Conservation (phyloP, 768 basidiomycete genomes). For the Leccinum variicolor region DNA sequence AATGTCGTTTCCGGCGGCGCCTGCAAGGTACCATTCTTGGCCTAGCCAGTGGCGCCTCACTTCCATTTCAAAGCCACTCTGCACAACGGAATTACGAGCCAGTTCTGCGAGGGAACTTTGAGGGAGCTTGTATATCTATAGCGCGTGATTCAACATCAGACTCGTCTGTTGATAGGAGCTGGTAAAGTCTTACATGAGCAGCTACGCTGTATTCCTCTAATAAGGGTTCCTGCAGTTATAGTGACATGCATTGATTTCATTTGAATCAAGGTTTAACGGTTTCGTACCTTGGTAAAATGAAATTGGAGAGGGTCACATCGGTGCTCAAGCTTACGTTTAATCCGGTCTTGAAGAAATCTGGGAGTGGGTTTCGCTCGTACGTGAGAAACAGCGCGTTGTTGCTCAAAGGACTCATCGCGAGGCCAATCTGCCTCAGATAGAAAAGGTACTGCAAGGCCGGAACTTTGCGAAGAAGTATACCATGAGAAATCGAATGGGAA, state of each 20-base stretch:
- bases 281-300: constrained; percentile 89
- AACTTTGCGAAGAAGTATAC: constrained; percentile 96
- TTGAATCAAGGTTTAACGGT: neutral
- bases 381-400: constrained; percentile 97
- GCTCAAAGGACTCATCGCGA: constrained; percentile 97
- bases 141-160: neutral
- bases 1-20: constrained; percentile 92
- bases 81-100: constrained; percentile 95
- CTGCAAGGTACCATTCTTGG: constrained; percentile 88
- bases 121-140: constrained; percentile 92
- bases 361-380: constrained; percentile 95
- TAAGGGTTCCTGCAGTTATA: constrained; percentile 68
- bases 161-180: neutral
- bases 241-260: neutral
- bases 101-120: constrained; percentile 94
- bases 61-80: constrained; percentile 99
- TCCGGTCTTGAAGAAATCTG: constrained; percentile 95
- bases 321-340: constrained; percentile 96
- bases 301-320: constrained; percentile 95
- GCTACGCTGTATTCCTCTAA: constrained; percentile 98
- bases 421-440: constrained; percentile 96
- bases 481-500: constrained; percentile 97
- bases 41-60: constrained; percentile 96
- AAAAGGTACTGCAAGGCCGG: constrained; percentile 96
- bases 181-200: constrained; percentile 66